Evolutionary conservation across 169 alveolate genomes (phyloP).

Genomic region (Eimeria necatrix): DNA sequence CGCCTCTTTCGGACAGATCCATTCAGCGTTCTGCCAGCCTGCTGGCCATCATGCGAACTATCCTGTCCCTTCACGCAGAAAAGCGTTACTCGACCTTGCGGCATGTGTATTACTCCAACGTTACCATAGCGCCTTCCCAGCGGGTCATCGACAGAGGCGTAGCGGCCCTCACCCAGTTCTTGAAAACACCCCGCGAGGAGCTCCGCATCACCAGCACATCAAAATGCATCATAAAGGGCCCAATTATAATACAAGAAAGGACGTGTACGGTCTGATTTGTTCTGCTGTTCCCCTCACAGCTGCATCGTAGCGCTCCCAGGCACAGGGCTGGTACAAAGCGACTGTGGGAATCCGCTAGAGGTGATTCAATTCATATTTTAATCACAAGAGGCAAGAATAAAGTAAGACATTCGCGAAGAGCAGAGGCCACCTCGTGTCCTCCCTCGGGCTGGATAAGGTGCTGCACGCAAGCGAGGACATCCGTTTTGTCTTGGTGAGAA

Average conservation of each 20-base stretch:
- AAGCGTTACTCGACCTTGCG: background rate
- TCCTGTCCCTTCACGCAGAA: background rate
- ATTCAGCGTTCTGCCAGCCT: background rate
- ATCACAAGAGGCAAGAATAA: no score
- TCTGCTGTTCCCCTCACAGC: background rate
- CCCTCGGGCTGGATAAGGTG: background rate
- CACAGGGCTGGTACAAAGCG: background rate
- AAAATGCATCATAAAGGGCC: conserved; percentile 14
- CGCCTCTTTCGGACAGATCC: background rate
- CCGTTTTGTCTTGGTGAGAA: background rate
- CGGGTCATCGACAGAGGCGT: conserved; percentile 32
- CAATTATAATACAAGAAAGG: background rate
- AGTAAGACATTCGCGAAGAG: background rate
- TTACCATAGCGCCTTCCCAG: background rate
- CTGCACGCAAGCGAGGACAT: background rate
- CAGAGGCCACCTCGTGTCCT: conserved; percentile 11
- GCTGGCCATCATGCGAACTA: conserved; percentile 6
- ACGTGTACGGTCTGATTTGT: background rate
- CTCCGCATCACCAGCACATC: conserved; percentile 18
- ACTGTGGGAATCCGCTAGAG: background rate
- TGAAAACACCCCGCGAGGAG: background rate
- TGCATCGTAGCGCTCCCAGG: background rate
- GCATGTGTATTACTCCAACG: background rate
- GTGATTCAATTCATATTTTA: background rate
- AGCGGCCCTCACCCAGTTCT: background rate